Base-by-base conservation (phyloP, 345 rosid species). In the Clausena lansium region DNA sequence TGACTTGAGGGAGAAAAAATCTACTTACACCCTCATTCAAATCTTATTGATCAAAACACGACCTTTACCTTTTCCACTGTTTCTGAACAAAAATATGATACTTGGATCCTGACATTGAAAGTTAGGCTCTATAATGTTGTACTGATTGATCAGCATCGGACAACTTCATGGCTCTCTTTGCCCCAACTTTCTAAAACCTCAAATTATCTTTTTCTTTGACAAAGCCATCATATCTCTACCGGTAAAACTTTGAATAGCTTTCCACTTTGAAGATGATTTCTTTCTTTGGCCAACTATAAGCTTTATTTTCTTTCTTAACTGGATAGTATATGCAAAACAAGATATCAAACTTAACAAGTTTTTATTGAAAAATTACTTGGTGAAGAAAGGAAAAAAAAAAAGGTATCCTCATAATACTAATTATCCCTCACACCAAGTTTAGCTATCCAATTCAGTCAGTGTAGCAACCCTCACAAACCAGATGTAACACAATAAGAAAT, bases 211-310 rank as follows among this genome's bases (percentile, higher is more conserved):
- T 86, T 89, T 77, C 33, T 82, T 82, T 69, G 82, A 79, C 88
- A 86, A 80, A 81, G 86, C 83, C 90, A 79, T 85, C 87, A 85
- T 80, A 81, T 78, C 91, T 88, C 89, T 88, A 91, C 83, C 84
- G 81, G 88, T 80, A 84, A 84, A 83, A 77, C 89, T 86, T 89
- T 84, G 90, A 84, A 83, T 82, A 82, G 94, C 93, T 83, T 84
- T 86, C 89, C 84, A 87, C 92, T 82, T 87, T 88, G 92, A 78
- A 66, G 89, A 84, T 81, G 89, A 81, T 85, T 81, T 84, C 88
- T 87, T 91, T 93, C 91, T 88, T 93, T 88, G 89, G 83, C 91
- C 89, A 90, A 85, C 81, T 86, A 89, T 85, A 87, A 76, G 90
- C 91, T 83, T 84, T 89, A 88, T 75, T 77, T 86, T 89, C 97